These are phyloP conservation scores for Pigoraptor vietnamica DNA, from an alignment of 78 protist species.

Conservation along the genomic window DNA sequence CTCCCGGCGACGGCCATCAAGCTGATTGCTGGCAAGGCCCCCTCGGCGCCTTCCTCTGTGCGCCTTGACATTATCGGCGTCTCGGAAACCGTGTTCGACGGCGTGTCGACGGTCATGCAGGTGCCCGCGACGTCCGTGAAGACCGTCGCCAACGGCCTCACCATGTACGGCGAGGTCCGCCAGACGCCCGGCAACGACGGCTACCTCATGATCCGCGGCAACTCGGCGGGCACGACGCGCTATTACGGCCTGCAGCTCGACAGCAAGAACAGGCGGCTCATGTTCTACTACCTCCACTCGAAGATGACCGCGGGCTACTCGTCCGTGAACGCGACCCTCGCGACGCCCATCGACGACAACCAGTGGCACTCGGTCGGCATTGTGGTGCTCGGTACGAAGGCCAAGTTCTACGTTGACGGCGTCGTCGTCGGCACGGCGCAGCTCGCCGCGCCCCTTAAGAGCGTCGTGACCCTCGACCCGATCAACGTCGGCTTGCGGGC, in stretches of 20 bases:
- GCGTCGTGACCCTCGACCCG: not conserved
- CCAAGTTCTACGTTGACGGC: not conserved
- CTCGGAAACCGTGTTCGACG: not conserved
- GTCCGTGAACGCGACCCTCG: not conserved
- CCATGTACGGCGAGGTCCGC: not conserved
- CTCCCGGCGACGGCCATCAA: not conserved
- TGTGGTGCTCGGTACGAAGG: not conserved
- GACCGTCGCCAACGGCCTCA: not conserved
- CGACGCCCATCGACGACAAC: not conserved
- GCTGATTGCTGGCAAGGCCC: not conserved
- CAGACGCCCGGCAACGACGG: not conserved
- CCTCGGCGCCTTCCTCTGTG: not conserved
- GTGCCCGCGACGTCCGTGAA: not conserved
- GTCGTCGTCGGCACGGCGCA: not conserved
- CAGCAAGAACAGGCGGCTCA: not conserved
- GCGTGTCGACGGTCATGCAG: not conserved
- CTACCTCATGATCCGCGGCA: not conserved
- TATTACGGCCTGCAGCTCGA: not conserved
- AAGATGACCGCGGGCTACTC: not conserved
- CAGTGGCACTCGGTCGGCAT: not conserved
- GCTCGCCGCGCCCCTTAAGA: not conserved
- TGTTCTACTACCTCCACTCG: not conserved
- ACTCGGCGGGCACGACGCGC: not conserved
- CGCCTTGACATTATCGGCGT: not conserved
- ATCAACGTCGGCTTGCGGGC: not conserved